Conservation (phyloP, 1,284 basidiomycete genomes). For the Inonotus obliquus region DNA sequence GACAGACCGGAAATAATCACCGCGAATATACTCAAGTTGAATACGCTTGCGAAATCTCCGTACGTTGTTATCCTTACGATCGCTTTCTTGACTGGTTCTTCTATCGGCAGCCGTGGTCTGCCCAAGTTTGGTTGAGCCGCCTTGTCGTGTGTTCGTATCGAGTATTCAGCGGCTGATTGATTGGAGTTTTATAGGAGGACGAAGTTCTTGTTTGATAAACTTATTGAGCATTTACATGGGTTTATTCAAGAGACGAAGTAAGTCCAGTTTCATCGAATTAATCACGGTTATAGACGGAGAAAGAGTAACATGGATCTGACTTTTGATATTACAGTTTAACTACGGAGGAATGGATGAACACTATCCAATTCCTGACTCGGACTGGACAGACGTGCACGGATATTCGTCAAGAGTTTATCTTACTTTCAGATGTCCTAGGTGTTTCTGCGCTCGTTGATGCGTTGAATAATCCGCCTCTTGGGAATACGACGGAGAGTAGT, state of each 20-base stretch:
- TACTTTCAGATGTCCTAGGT: conserved; percentile 76
- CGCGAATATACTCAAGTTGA: conserved; percentile 45
- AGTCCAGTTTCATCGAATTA: conserved; percentile 13
- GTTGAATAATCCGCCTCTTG: conserved; percentile 68
- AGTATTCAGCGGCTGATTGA: background rate
- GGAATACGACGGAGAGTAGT: conserved; percentile 66
- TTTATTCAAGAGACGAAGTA: conserved; percentile 67
- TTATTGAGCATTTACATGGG: conserved; percentile 62
- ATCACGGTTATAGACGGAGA: background rate
- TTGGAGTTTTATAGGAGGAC: conserved; percentile 31
- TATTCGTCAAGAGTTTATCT: conserved; percentile 79
- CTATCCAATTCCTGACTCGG: conserved; percentile 72
- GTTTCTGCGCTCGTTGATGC: conserved; percentile 75
- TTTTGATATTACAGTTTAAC: conserved; percentile 44
- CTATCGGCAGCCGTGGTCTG: too few species aligned
- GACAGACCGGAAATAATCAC: conserved; percentile 53
- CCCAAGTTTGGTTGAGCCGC: background rate
- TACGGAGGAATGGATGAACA: conserved; percentile 81
- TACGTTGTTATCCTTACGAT: too few species aligned
- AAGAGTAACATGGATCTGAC: background rate
- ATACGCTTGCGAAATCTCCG: conserved; percentile 40
- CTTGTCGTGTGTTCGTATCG: background rate
- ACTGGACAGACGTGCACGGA: conserved; percentile 70
- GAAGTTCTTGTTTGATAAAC: conserved; percentile 43
- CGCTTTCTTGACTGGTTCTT: background rate